Evolutionary conservation across 495 filamentous ascomycete genomes (phyloP), one percentile per base, ranked within the genome.

Genomic region (Wilcoxina mikolae): DNA sequence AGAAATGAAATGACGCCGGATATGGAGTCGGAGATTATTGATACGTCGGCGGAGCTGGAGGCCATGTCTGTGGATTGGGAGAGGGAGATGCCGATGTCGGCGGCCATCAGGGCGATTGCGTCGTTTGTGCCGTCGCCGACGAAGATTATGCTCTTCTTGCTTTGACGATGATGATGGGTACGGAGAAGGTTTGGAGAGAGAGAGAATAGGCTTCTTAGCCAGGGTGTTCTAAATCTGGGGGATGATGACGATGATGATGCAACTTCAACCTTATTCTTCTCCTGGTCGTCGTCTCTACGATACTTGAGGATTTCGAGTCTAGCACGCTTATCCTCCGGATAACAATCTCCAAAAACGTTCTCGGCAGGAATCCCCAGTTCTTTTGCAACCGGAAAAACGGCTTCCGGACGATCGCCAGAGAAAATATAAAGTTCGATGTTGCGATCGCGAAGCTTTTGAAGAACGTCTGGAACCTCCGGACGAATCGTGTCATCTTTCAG

Each of bases 111-210:
- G 1, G 85, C 84, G 11, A 80, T 71, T 0, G 85, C 83, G 63
- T 89, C 85, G 66, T 91, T 91, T 3, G 82, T 85, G 5, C 85
- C 85, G 60, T 91, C 85, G 41, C 85, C 85, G 58, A 75, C 74
- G 67, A 90, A 88, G 17, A 88, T 56, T 20, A 86, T 26, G 46
- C 26, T 42, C 57, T 64, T 10, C 63, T 58, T 43, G 3, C 20
- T 12, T n/a, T n/a, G n/a, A n/a, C n/a, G n/a, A n/a, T n/a, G n/a
- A n/a, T n/a, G n/a, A n/a, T n/a, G n/a, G n/a, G n/a, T n/a, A n/a
- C n/a, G n/a, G n/a, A n/a, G n/a, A 9, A 9, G 33, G 33, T 17
- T 17, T 38, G 9, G 9, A 38, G 33, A 38, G 9, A 9, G 17
- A 9, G 33, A 38, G 9, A 38, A 38, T 38, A 38, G 33, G 9